Percentiles rank a stretch among this genome's conserved stretches.
Evolutionary conservation across 2,329 filamentous ascomycete genomes (phyloP).

Genomic region (Parafenestella ontariensis): DNA sequence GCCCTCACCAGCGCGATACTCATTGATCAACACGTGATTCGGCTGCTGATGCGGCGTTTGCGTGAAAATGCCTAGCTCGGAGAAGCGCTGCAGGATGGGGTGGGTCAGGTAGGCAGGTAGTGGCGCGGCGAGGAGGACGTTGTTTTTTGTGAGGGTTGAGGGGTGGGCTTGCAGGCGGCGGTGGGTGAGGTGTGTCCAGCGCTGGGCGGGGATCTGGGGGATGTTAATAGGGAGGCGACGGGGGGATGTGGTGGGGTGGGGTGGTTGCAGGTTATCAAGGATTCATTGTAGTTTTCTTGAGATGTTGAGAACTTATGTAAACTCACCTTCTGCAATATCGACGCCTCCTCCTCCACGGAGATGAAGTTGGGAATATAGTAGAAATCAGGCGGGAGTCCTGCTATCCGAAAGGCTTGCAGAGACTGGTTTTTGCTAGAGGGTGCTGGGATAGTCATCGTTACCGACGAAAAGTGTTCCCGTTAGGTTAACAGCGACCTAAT

Average conservation of each 20-base stretch:
- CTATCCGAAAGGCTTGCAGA: slow-evolving; percentile 51
- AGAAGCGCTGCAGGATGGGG: slow-evolving; percentile 69
- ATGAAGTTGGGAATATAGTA: slow-evolving; percentile 92
- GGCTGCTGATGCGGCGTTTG: slow-evolving; percentile 76
- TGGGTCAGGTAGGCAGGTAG: slow-evolving; percentile 77
- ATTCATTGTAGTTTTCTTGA: too few relatives aligned
- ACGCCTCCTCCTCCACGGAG: slow-evolving; percentile 72
- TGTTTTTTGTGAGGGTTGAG: slow-evolving; percentile 72
- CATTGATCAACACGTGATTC: slow-evolving; percentile 94
- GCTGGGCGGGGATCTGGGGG: slow-evolving; percentile 55
- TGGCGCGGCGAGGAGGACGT: slow-evolving; percentile 76
- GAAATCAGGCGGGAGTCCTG: slow-evolving; percentile 66
- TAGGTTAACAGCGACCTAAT: too few relatives aligned
- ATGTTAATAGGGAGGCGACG: background rate
- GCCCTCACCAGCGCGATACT: slow-evolving; percentile 86
- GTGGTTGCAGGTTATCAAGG: too few relatives aligned
- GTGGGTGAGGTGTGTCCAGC: slow-evolving; percentile 88
- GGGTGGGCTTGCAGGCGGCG: slow-evolving; percentile 92
- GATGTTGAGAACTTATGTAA: too few relatives aligned
- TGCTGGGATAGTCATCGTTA: background rate
- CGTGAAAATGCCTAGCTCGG: slow-evolving; percentile 59
- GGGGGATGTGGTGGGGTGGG: too few relatives aligned
- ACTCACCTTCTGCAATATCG: slow-evolving; percentile 73
- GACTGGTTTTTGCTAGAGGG: background rate
- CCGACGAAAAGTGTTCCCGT: too few relatives aligned